A percentile compares a stretch with the other conserved stretches of the same genome.
Evolutionary conservation across 1,139 yeast species (phyloP).

Genomic region (Protomyces gravidus): DNA sequence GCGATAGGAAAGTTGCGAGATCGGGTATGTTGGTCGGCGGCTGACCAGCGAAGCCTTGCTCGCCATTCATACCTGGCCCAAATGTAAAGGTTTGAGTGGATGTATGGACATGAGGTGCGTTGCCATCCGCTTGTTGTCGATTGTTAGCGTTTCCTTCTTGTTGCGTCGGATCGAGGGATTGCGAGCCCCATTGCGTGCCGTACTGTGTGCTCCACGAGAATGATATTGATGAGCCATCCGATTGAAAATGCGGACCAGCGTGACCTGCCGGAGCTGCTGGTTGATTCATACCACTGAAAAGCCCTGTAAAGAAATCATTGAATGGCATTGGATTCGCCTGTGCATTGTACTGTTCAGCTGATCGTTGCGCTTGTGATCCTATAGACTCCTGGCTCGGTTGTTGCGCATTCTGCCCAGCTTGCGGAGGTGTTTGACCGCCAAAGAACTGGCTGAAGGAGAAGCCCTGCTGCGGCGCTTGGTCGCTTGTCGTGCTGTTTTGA

Average conservation of each 20-base stretch:
- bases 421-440: not conserved
- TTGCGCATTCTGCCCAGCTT: not conserved
- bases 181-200: not conserved
- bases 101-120: too few species aligned
- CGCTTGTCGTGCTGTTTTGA: not conserved
- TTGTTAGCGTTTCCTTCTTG: too few species aligned
- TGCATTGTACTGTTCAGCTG: constrained; percentile 1
- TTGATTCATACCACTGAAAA: too few species aligned
- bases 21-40: constrained; percentile 8
- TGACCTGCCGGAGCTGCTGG: too few species aligned
- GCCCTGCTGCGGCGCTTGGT: not conserved
- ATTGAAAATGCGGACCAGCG: too few species aligned
- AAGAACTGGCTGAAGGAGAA: not conserved
- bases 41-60: too few species aligned
- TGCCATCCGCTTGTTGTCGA: too few species aligned
- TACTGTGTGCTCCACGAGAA: not conserved
- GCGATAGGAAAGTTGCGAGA: constrained; percentile 11
- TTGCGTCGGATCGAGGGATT: not conserved
- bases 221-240: not conserved
- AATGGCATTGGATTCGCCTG: constrained; percentile 10
- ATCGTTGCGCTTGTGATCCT: not conserved
- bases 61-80: too few species aligned
- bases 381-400: not conserved
- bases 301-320: constrained; percentile 18
- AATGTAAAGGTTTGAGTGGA: not conserved